Base-by-base conservation (phyloP, 2,329 filamentous ascomycete species). In the Byssothecium circinans region DNA sequence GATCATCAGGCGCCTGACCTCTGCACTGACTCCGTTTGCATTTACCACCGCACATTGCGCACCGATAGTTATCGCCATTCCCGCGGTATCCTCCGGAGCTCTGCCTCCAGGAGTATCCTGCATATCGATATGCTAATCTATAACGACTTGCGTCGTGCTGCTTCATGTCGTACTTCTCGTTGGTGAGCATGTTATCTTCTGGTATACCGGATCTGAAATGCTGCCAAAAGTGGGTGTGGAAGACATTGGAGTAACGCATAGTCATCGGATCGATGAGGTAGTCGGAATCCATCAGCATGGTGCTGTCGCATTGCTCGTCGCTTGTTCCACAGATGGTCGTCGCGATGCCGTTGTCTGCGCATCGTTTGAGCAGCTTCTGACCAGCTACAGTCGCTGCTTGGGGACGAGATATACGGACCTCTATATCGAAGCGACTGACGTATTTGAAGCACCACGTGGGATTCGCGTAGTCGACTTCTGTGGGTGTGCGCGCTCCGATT, bases 171-270 rank as follows among this genome's bases (percentile, higher is more conserved):
- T 45, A 45, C 6, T 38, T 30, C 2, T 19, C 6, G 34, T 45
- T 39, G 8, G 34, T 45, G 15, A 45, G 33, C 33, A 45, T 39
- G 34, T 32, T 37, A 17, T 45, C 42, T 29, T 45, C 27, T 11
- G 41, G 6, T 4, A 20, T n/a, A 14, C 41, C 42, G 30, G 34
- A 10, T 14, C 42, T 15, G 5, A 34, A 32, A 15, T 45, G 18
- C 6, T 20, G 3, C 10, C 7, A 25, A 22, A 29, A 45, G 32
- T 33, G 37, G 2, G 11, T 10, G 6, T 14, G 11, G 22, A 29
- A 20, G 14, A 27, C n/a, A 14, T 2, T 30, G 17, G 17, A n/a
- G 8, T 27, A 23, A 8, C 11, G 14, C 11, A 20, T 14, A 12
- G 42, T 38, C 6, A 29, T 14, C 12, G 15, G 27, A 17, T 45